A percentile compares a stretch with the other conserved stretches of the same genome.
Evolutionary conservation across 169 alveolate species (phyloP).

Genomic region (Plasmodium vivax): DNA sequence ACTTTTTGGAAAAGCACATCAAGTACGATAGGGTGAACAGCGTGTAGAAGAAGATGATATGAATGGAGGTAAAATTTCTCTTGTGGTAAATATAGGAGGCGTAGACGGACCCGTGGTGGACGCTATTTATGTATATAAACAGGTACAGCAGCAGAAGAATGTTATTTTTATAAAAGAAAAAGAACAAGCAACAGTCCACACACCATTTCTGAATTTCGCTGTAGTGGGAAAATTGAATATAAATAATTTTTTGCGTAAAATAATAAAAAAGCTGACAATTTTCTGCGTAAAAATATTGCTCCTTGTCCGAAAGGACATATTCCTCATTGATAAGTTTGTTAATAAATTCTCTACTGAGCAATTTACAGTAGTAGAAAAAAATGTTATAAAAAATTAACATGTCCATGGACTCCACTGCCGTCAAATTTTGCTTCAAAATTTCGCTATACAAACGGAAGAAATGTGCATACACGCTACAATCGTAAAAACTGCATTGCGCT

Average conservation of each 20-base stretch:
- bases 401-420: constrained; percentile 68
- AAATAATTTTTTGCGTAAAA: constrained; percentile 73
- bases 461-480: constrained; percentile 71
- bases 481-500: constrained; percentile 67
- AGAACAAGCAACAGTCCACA: constrained; percentile 70
- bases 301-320: constrained; percentile 27
- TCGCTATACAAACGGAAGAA: constrained; percentile 72
- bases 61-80: constrained; percentile 27
- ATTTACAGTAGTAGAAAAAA: constrained; percentile 50
- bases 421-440: constrained; percentile 40
- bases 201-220: constrained; percentile 75
- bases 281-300: constrained; percentile 70
- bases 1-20: constrained; percentile 65
- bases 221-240: constrained; percentile 74
- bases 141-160: constrained; percentile 39
- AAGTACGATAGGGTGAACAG: constrained; percentile 56
- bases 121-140: constrained; percentile 56
- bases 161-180: constrained; percentile 68
- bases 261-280: constrained; percentile 26
- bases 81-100: constrained; percentile 68
- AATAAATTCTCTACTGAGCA: constrained; percentile 51
- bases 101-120: constrained; percentile 72
- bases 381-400: constrained; percentile 72
- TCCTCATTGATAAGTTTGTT: constrained; percentile 28
- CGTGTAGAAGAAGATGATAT: constrained; percentile 63